Evolutionary conservation across 441 rosid genomes (phyloP).

Genomic region (Populus trichocarpa): DNA sequence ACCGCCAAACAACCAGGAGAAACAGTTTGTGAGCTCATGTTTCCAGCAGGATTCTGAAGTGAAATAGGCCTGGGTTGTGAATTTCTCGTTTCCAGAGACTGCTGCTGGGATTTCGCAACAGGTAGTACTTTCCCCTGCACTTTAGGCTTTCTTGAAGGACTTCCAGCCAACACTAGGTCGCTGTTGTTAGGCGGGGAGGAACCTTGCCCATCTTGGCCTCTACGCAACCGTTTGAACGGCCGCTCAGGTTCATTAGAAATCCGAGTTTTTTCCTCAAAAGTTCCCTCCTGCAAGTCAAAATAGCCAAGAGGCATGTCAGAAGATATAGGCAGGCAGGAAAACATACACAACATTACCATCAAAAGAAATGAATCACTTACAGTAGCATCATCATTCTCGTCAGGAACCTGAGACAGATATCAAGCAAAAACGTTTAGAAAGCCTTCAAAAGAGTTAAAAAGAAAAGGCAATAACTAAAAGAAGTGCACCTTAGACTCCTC

Average conservation of each 20-base stretch:
- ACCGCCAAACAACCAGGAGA: constrained; percentile 22
- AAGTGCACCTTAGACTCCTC: neutral
- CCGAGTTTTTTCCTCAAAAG: constrained; percentile 43
- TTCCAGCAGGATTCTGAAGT: constrained; percentile 16
- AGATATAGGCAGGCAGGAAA: constrained; percentile 1
- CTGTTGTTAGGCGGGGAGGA: constrained; percentile 23
- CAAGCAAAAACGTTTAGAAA: neutral
- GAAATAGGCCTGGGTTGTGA: constrained; percentile 15
- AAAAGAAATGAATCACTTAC: constrained; percentile 34
- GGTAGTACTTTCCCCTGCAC: constrained; percentile 29
- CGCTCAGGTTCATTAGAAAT: constrained; percentile 42
- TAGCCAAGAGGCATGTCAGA: constrained; percentile 12
- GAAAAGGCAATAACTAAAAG: neutral
- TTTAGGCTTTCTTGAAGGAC: constrained; percentile 29
- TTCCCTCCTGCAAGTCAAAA: constrained; percentile 35
- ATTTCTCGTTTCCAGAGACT: constrained; percentile 9
- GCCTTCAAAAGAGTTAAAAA: neutral
- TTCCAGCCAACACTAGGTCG: constrained; percentile 25
- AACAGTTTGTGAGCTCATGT: constrained; percentile 26
- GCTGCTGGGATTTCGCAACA: constrained; percentile 16
- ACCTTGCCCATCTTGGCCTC: constrained; percentile 39
- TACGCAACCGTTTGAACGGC: constrained; percentile 69
- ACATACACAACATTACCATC: neutral
- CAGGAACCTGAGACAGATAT: constrained; percentile 37
- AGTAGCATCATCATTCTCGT: constrained; percentile 20